These are phyloP conservation scores for Elsinoe perseae DNA, from an alignment of 2,329 filamentous ascomycete species.

Conservation along the genomic window DNA sequence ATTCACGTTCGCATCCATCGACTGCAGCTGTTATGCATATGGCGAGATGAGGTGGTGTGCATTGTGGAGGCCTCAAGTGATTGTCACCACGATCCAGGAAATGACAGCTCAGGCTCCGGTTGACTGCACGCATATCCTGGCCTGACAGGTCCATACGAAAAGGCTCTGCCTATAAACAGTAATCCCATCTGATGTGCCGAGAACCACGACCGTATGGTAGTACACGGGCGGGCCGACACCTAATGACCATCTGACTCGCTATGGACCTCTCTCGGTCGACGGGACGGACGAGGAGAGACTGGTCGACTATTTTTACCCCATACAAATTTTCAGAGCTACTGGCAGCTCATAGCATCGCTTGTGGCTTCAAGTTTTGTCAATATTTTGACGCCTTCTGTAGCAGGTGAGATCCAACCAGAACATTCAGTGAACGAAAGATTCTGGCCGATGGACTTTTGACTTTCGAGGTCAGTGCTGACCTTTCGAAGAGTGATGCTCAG, in stretches of 20 bases:
- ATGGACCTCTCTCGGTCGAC: not conserved
- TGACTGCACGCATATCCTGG: not conserved
- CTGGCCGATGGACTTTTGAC: slow-evolving; percentile 4
- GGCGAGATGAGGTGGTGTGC: not conserved
- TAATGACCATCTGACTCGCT: slow-evolving; percentile 2
- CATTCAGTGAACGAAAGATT: not conserved
- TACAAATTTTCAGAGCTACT: not conserved
- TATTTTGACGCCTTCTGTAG: not conserved
- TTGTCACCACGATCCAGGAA: not conserved
- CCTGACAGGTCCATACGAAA: not conserved
- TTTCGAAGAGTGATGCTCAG: slow-evolving; percentile 3
- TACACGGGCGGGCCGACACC: slow-evolving; percentile 3
- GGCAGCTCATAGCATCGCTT: not conserved
- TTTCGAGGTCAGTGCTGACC: not conserved
- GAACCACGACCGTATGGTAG: not conserved
- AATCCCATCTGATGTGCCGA: slow-evolving; percentile 7
- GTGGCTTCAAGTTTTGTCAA: not conserved
- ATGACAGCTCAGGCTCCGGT: not conserved
- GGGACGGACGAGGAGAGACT: not conserved
- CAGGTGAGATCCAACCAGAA: not conserved
- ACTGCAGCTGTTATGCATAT: not conserved
- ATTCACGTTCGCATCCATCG: slow-evolving; percentile 8
- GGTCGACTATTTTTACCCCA: slow-evolving; percentile 8
- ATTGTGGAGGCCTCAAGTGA: not conserved
- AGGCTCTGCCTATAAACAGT: no score